Base-by-base conservation (phyloP, 2,329 filamentous ascomycete genomes). In the Lasiodiplodia theobromae region DNA sequence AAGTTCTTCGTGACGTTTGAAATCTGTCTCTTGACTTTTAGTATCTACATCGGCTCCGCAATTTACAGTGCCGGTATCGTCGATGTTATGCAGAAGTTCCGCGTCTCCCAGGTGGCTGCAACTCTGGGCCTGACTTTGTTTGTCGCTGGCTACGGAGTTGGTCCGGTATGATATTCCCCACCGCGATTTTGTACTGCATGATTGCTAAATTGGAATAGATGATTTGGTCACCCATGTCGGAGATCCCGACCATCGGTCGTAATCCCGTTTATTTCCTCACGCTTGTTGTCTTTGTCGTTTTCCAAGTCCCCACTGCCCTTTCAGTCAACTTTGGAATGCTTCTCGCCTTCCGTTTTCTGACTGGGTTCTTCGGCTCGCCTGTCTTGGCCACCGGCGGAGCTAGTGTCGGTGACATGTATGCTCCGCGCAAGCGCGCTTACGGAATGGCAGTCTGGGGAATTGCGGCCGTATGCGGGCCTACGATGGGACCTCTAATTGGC, bases 271-370 rank as follows among this genome's bases (percentile, higher is more conserved):
- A 85, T 73, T 76, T 84, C 18, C 68, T 74, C 6, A 84, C 82
- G 0, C 72, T 84, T 4, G 11, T 82, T 34, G 73, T 83, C 18
- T 86, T 86, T 71, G 75, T 85, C 31, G 75, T 85, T 60, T 77
- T 87, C 67, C 79, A 85, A 64, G 77, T 86, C 3, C 81, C 78
- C 0, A 81, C 82, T 0, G 79, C 80, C 5, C 78, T 83, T n/a
- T 79, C 82, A 0, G 76, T 75, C 18, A 86, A 86, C 69, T 82
- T 87, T 57, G 82, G 81, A 21, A 84, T 85, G 78, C 76, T 87
- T 0, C 77, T 88, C 0, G 82, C 78, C 0, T 83, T 86, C 67
- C 81, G 85, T 1, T 86, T 86, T 70, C 66, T 86, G 0, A 83
- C 82, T 0, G 84, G 84, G 0, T 83, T 86, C 68, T 77, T 85